Percentiles rank a stretch among this genome's conserved stretches.
Evolutionary conservation across 1,139 yeast species (phyloP).

Genomic region (Hansenula anomala): DNA sequence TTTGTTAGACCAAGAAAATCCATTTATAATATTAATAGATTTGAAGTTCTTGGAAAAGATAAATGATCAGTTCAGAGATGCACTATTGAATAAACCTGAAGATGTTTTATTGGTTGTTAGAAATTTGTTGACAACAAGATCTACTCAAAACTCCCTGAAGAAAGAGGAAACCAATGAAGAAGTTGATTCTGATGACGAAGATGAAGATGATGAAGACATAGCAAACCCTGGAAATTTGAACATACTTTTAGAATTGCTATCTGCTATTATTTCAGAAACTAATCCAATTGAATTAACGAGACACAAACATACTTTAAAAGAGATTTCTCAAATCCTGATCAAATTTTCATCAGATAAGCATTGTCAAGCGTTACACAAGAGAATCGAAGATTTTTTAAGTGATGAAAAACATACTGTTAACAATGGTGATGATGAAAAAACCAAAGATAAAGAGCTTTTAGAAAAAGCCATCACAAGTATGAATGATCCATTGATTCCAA

Average conservation of each 20-base stretch:
- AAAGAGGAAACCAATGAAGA: constrained; percentile 21
- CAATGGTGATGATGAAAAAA: constrained; percentile 9
- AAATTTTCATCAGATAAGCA: constrained; percentile 8
- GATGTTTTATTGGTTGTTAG: constrained; percentile 55
- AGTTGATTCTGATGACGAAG: constrained; percentile 33
- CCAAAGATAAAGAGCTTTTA: constrained; percentile 29
- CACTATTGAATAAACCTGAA: constrained; percentile 55
- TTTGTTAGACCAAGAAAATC: constrained; percentile 33
- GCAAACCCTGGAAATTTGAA: constrained; percentile 17
- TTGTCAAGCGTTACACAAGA: constrained; percentile 9
- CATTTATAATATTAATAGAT: constrained; percentile 54
- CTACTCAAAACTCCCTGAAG: constrained; percentile 19
- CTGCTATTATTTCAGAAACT: constrained; percentile 48
- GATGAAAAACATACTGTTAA: constrained; percentile 2
- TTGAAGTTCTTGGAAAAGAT: constrained; percentile 61
- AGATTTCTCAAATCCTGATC: constrained; percentile 9
- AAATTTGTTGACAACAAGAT: constrained; percentile 34
- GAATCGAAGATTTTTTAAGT: constrained; percentile 12
- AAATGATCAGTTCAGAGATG: constrained; percentile 55
- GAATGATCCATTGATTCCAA: constrained; percentile 77
- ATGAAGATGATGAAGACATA: constrained; percentile 38
- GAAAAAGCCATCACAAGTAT: constrained; percentile 61
- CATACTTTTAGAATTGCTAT: constrained; percentile 45
- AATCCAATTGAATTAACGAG: constrained; percentile 20
- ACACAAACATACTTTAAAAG: constrained; percentile 9